Conservation (phyloP, 2,329 filamentous ascomycete species). For the Stagonosporopsis cucurbitacearum region DNA sequence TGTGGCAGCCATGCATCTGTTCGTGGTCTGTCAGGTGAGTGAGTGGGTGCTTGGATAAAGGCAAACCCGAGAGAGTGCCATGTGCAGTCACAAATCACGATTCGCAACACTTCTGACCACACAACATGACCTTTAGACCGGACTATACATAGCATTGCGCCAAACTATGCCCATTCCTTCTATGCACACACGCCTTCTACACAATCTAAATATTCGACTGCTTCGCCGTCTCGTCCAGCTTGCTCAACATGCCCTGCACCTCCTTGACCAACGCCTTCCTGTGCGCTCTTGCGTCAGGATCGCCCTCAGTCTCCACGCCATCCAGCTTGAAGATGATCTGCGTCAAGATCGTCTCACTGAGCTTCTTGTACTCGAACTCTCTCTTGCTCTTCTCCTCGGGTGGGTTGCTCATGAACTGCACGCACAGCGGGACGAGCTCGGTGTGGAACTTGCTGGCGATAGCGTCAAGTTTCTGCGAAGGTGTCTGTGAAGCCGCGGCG, state of each 20-base stretch:
- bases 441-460: constrained; percentile 69
- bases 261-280: constrained; percentile 77
- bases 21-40: too few relatives aligned
- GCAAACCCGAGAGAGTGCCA: neutral
- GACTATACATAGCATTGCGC: neutral
- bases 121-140: neutral
- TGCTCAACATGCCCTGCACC: constrained; percentile 70
- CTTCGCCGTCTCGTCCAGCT: constrained; percentile 62
- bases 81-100: neutral
- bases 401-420: constrained; percentile 66
- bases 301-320: constrained; percentile 74
- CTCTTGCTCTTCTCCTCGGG: constrained; percentile 67
- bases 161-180: neutral
- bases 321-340: constrained; percentile 80
- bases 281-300: constrained; percentile 66
- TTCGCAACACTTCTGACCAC: neutral
- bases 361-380: constrained; percentile 74
- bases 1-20: neutral
- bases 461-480: constrained; percentile 67
- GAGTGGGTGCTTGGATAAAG: too few relatives aligned
- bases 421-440: constrained; percentile 70
- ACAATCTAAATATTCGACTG: constrained; percentile 14
- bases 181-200: neutral
- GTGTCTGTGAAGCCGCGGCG: constrained; percentile 41
- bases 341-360: constrained; percentile 77